A percentile compares a stretch with the other conserved stretches of the same genome.
These are phyloP conservation scores for Arctium lappa DNA, from an alignment of 129 eudicot genomes.

Conservation along the genomic window DNA sequence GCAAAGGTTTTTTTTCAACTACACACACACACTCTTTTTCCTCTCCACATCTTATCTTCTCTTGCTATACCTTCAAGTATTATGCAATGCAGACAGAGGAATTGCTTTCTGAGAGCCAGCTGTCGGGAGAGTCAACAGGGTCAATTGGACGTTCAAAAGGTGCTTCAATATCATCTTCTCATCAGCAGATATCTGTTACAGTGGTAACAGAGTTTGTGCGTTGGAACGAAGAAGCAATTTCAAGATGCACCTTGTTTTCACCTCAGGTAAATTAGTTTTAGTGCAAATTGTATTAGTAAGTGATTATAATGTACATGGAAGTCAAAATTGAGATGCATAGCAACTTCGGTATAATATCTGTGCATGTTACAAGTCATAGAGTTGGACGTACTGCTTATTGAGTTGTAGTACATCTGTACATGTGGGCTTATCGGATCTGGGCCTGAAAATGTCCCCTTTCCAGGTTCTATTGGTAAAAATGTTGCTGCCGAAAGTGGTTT, in stretches of 20 bases:
- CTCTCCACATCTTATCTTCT: neutral
- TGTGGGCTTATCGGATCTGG: neutral
- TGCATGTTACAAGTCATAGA: neutral
- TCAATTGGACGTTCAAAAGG: conserved; percentile 94
- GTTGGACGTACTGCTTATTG: neutral
- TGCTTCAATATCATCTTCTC: conserved; percentile 78
- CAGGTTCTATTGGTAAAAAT: neutral
- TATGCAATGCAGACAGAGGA: conserved; percentile 68
- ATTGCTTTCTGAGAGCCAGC: conserved; percentile 81
- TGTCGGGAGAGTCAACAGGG: conserved; percentile 72
- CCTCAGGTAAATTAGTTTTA: conserved; percentile 56
- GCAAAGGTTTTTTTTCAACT: conserved; percentile 56
- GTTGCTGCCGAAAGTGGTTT: neutral
- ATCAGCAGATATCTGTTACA: conserved; percentile 94
- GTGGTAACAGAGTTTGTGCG: conserved; percentile 98
- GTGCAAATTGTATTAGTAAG: conserved; percentile 7
- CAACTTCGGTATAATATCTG: conserved; percentile 8
- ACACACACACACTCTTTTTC: neutral
- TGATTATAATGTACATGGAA: neutral
- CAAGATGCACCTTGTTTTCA: conserved; percentile 85
- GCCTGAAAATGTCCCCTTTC: neutral
- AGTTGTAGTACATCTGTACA: neutral
- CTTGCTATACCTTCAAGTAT: conserved; percentile 23
- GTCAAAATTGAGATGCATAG: conserved; percentile 7
- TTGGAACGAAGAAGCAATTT: conserved; percentile 98